Conservation (phyloP, 2,329 filamentous ascomycete genomes). For the Rutstroemia sp. region DNA sequence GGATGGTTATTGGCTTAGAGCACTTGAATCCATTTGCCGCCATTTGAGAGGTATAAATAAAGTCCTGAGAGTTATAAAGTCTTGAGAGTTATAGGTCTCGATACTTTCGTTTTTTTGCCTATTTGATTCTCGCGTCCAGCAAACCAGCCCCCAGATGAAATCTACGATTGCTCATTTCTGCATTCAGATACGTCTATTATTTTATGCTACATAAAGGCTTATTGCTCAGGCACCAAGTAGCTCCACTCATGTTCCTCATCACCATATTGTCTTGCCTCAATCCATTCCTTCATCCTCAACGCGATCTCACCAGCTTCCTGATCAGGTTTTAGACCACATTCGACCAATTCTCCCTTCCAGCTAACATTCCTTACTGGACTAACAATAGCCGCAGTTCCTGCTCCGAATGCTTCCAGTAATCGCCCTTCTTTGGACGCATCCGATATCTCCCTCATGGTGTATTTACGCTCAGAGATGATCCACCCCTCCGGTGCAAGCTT, state of each 20-base stretch:
- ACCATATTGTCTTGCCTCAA: slow-evolving; percentile 90
- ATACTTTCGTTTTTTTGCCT: too few species aligned
- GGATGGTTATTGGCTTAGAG: too few species aligned
- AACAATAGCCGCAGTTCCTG: slow-evolving; percentile 91
- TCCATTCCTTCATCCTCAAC: slow-evolving; percentile 88
- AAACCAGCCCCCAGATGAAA: neutral
- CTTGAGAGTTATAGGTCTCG: too few species aligned
- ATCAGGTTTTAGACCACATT: slow-evolving; percentile 72
- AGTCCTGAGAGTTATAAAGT: too few species aligned
- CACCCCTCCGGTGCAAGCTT: slow-evolving; percentile 78
- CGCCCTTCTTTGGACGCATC: slow-evolving; percentile 79
- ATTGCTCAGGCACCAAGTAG: slow-evolving; percentile 36
- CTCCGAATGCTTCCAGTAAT: slow-evolving; percentile 85
- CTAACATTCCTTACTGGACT: slow-evolving; percentile 83
- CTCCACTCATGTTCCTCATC: slow-evolving; percentile 92
- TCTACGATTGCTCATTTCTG: neutral
- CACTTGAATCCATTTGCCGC: too few species aligned
- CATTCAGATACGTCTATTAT: neutral
- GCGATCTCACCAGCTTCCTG: slow-evolving; percentile 87
- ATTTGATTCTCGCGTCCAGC: neutral
- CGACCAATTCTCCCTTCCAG: slow-evolving; percentile 75
- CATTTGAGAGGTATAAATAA: too few species aligned
- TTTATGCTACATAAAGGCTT: neutral
- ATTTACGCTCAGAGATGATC: slow-evolving; percentile 82
- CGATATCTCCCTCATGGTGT: slow-evolving; percentile 79